Evolutionary conservation across 805 yeast species (phyloP).

Genomic region (Schizosaccharomyces pombe): ASM294v3 CU329670.1:327001-327500

Average conservation of each 20-base stretch:
- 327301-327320: neutral
- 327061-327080: neutral
- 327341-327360: neutral
- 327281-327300: neutral
- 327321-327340: neutral
- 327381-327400: neutral
- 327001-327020: neutral
- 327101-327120: conserved; percentile 14
- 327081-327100: neutral
- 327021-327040: neutral
- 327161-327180: neutral
- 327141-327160: neutral
- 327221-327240: neutral
- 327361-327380: neutral
- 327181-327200: neutral
- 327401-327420: neutral
- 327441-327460: no score
- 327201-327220: neutral
- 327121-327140: neutral
- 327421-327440: no score
- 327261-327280: neutral
- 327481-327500: neutral
- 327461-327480: neutral
- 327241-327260: neutral
- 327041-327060: neutral